Conservation (phyloP, 2,329 filamentous ascomycete species). For the Fusarium sambucinum region DNA sequence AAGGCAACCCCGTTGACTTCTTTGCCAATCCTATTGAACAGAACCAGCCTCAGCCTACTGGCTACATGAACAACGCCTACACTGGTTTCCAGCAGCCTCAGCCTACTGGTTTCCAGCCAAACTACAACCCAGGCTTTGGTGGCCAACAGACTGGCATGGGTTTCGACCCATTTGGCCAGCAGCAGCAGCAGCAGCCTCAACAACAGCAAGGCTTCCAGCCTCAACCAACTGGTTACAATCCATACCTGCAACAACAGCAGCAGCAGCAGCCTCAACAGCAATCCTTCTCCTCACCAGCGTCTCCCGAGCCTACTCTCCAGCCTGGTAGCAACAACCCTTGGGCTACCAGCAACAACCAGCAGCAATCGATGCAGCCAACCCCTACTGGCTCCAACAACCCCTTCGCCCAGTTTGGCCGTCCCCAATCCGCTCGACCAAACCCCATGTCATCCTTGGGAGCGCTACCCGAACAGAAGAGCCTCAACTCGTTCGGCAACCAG, state of each 20-base stretch:
- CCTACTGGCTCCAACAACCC: constrained; percentile 98
- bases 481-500: constrained; percentile 66
- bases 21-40: constrained; percentile 92
- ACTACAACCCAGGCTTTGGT: constrained; percentile 75
- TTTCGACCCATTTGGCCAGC: constrained; percentile 76
- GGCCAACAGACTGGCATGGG: constrained; percentile 71
- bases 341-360: constrained; percentile 73
- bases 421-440: constrained; percentile 63
- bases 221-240: constrained; percentile 67
- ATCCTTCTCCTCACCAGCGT: constrained; percentile 56
- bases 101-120: constrained; percentile 67
- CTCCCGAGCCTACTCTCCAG: constrained; percentile 72
- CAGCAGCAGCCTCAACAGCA: constrained; percentile 56
- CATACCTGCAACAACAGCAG: constrained; percentile 56
- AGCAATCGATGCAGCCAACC: constrained; percentile 78
- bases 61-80: constrained; percentile 71
- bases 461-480: constrained; percentile 85
- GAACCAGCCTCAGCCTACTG: constrained; percentile 81
- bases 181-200: constrained; percentile 48
- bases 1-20: constrained; percentile 96
- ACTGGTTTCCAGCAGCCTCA: constrained; percentile 63
- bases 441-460: constrained; percentile 77
- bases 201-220: constrained; percentile 61
- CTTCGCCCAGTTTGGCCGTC: constrained; percentile 82
- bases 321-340: constrained; percentile 95